Conservation (phyloP, 495 filamentous ascomycete species). For the Neurospora sp. region DNA sequence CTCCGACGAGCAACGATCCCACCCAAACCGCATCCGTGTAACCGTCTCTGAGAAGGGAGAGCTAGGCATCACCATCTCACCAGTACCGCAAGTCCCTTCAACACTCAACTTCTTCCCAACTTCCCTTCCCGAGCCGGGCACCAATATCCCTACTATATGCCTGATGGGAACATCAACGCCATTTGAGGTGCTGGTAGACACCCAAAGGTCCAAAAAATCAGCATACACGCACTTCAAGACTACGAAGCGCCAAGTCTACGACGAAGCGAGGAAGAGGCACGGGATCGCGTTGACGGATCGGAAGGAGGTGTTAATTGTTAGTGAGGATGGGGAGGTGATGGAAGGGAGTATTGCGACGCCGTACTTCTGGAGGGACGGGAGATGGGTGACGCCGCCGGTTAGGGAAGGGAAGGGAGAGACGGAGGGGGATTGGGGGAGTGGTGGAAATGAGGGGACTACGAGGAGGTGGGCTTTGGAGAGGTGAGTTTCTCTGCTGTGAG, state of each 20-base stretch:
- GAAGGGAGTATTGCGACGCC: constrained; percentile 77
- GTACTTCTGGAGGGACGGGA: constrained; percentile 60
- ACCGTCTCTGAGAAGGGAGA: constrained; percentile 40
- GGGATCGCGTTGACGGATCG: constrained; percentile 44
- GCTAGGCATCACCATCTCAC: constrained; percentile 38
- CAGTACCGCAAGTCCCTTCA: constrained; percentile 33
- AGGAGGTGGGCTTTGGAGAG: constrained; percentile 68
- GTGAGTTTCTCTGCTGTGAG: constrained; percentile 14
- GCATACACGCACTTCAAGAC: constrained; percentile 70
- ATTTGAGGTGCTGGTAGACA: constrained; percentile 50
- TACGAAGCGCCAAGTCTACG: constrained; percentile 55
- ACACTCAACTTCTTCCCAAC: constrained; percentile 15
- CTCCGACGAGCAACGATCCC: constrained; percentile 10
- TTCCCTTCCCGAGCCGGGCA: not conserved
- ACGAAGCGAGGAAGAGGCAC: constrained; percentile 46
- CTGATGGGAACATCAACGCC: no score
- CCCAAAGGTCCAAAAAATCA: constrained; percentile 39
- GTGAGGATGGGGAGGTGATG: constrained; percentile 59
- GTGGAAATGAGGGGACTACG: constrained; percentile 74
- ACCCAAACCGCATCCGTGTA: constrained; percentile 39
- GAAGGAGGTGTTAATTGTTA: constrained; percentile 68
- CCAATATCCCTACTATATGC: no score
- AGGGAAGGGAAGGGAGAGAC: constrained; percentile 10
- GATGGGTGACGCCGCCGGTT: constrained; percentile 57
- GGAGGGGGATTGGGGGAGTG: constrained; percentile 32